These are phyloP conservation scores for Gossypium australe DNA, from an alignment of 345 rosid genomes.

Conservation along the genomic window DNA sequence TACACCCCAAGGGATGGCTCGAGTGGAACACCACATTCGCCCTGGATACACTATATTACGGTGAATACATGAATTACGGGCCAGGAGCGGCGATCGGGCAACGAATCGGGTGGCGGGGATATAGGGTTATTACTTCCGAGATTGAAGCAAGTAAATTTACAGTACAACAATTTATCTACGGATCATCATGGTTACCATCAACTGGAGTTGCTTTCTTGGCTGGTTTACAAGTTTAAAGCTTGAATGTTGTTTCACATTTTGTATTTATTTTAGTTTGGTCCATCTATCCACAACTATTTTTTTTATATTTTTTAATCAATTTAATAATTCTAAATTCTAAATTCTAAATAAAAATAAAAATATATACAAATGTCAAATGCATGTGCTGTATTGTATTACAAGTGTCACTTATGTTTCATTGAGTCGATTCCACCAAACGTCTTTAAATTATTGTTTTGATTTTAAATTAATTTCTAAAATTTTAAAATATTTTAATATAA, in stretches of 20 bases:
- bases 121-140: slow-evolving; percentile 61
- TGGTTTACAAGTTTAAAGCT: slow-evolving; percentile 54
- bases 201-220: slow-evolving; percentile 94
- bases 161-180: slow-evolving; percentile 74
- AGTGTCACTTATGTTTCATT: no score
- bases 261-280: not conserved
- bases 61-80: slow-evolving; percentile 83
- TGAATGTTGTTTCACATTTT: not conserved
- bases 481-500: no score
- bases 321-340: no score
- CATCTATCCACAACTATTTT: not conserved
- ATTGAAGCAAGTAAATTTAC: slow-evolving; percentile 75
- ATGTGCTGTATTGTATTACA: no score
- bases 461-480: no score
- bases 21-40: slow-evolving; percentile 88
- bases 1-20: slow-evolving; percentile 91
- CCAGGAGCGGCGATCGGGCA: slow-evolving; percentile 66
- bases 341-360: no score
- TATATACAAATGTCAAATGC: no score
- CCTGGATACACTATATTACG: slow-evolving; percentile 77
- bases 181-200: slow-evolving; percentile 94
- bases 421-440: no score
- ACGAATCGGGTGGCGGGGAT: slow-evolving; percentile 84
- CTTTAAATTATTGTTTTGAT: no score
- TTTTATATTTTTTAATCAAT: not conserved